Base-by-base conservation (phyloP, 1,284 basidiomycete species). In the Puccinia hordei region DNA sequence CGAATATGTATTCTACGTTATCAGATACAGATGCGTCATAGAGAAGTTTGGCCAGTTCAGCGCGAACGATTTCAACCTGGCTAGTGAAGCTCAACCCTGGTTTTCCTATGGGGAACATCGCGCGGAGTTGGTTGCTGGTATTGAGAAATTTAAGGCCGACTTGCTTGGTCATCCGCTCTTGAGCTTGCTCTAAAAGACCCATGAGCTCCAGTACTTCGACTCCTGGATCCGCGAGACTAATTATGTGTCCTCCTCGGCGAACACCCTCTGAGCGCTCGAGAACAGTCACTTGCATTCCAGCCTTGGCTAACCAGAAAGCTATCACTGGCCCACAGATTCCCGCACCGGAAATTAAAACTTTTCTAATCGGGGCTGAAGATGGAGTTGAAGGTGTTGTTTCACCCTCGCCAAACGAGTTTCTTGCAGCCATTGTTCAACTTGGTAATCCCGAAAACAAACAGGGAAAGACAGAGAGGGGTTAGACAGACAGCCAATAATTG, bases 251-350 rank as follows among this genome's bases (percentile, higher is more conserved):
- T 19, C 82, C 82, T 0, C 80, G 72, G 3, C 84, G 81, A 13
- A 86, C 82, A 13, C 68, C 53, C 10, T 82, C 76, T 13, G 82
- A 81, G 38, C 84, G 83, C 74, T 87, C 86, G 19, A 87, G 82
- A 38, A 87, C 72, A 17, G 86, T 86, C 10, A 85, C 83, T 10
- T 71, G 72, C 24, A 81, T 81, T 12, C 85, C 85, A 22, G 83
- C 82, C 22, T 81, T 82, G 5, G 83, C 72, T 6, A 86, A 82
- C 81, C 82, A 85, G 35, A 80, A 85, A 0, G 86, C 86, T 12
- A 84, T 41, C 0, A 84, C 82, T 33, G 86, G 84, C 0, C 86
- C 86, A 17, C 86, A 85, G 38, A 87, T 85, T 59, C 85, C 83
- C 0, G 84, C 86, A 4, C 86, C 86, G 19, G 83, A 84, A 81